A percentile compares a stretch with the other conserved stretches of the same genome.
These are phyloP conservation scores for Suhomyces prunicola DNA, from an alignment of 805 yeast genomes.

Conservation along the genomic window DNA sequence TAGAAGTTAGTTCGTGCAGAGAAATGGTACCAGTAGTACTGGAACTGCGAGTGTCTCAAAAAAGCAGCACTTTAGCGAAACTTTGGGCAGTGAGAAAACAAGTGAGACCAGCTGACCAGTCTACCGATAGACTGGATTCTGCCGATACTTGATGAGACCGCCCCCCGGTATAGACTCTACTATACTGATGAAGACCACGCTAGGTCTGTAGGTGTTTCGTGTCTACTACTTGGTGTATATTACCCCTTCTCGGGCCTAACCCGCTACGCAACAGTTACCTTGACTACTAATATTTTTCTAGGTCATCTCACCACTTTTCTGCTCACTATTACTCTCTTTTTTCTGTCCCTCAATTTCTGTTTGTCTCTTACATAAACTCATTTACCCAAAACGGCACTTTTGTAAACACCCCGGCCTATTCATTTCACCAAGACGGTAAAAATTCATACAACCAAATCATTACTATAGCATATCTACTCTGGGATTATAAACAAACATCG, in stretches of 20 bases:
- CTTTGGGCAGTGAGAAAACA: background rate
- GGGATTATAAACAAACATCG: slow-evolving; percentile 3
- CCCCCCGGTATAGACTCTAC: too few relatives aligned
- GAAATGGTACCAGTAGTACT: background rate
- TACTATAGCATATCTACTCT: background rate
- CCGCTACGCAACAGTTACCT: background rate
- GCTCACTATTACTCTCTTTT: background rate
- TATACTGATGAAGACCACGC: too few relatives aligned
- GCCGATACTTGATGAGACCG: too few relatives aligned
- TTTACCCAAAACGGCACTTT: background rate
- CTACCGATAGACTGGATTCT: too few relatives aligned
- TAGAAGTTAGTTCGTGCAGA: background rate
- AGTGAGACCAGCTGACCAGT: background rate
- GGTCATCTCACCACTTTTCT: background rate
- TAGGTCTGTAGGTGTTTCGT: too few relatives aligned
- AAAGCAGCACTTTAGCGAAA: background rate
- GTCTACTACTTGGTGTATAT: too few relatives aligned
- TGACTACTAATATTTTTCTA: background rate
- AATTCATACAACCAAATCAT: background rate
- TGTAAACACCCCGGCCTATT: background rate
- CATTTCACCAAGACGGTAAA: slow-evolving; percentile 1
- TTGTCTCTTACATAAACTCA: background rate
- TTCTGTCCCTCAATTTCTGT: background rate
- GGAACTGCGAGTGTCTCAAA: background rate
- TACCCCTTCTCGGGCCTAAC: background rate